Evolutionary conservation across 2,329 filamentous ascomycete genomes (phyloP).

Genomic region (Trichocomaceae sp.): DNA sequence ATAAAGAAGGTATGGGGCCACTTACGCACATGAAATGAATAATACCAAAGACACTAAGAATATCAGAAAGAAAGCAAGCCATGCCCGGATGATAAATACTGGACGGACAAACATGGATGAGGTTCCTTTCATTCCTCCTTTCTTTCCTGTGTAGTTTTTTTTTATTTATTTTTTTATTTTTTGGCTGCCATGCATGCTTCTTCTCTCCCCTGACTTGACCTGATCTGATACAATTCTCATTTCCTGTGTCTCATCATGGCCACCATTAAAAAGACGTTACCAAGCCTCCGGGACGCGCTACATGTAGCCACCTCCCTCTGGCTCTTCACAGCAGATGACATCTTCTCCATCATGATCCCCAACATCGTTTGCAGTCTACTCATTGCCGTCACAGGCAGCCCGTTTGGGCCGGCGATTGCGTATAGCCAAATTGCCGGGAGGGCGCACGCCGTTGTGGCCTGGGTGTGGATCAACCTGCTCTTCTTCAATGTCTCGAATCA

Average conservation of each 20-base stretch:
- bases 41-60: background rate
- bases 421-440: background rate
- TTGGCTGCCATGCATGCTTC: background rate
- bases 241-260: background rate
- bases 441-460: background rate
- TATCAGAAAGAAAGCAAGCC: too few relatives aligned
- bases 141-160: background rate
- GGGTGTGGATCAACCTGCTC: slow-evolving; percentile 24
- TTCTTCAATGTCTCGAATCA: slow-evolving; percentile 38
- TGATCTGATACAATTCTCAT: too few relatives aligned
- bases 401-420: background rate
- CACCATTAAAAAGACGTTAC: background rate
- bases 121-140: too few relatives aligned
- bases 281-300: background rate
- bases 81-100: background rate
- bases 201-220: too few relatives aligned
- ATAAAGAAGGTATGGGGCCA: background rate
- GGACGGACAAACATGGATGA: too few relatives aligned
- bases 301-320: background rate
- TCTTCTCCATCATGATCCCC: background rate
- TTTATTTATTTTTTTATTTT: background rate
- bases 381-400: background rate
- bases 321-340: background rate
- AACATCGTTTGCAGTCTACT: background rate
- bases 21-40: background rate